These are phyloP conservation scores for Phalaenopsis aphrodite DNA, from an alignment of 106 monocot genomes.

Conservation along the genomic window DNA sequence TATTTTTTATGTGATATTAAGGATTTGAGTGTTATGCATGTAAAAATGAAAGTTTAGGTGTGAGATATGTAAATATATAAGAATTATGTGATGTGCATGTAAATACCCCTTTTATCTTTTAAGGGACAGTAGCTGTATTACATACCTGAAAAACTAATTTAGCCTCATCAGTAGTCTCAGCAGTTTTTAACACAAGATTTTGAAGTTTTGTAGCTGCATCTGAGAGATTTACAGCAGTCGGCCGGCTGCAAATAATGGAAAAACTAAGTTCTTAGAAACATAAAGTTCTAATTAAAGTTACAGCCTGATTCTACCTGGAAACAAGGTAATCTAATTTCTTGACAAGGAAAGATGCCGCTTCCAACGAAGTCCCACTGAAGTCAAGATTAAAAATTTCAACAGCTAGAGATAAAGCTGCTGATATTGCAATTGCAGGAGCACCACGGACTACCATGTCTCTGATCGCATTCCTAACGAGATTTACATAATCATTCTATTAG, in stretches of 20 bases:
- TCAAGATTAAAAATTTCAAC: slow-evolving; percentile 62
- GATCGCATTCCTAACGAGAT: slow-evolving; percentile 70
- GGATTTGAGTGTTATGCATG: too few relatives aligned
- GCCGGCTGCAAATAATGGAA: slow-evolving; percentile 42
- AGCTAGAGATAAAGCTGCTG: slow-evolving; percentile 85
- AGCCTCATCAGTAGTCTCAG: slow-evolving; percentile 43
- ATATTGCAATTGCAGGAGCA: slow-evolving; percentile 96
- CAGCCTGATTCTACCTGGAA: slow-evolving; percentile 47
- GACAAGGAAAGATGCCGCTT: slow-evolving; percentile 64
- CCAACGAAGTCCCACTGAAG: slow-evolving; percentile 55
- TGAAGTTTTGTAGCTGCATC: slow-evolving; percentile 89
- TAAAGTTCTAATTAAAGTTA: slow-evolving; percentile 1
- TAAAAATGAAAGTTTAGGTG: too few relatives aligned
- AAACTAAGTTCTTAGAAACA: background rate
- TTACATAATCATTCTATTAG: background rate
- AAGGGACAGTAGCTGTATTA: background rate
- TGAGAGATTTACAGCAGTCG: slow-evolving; percentile 95
- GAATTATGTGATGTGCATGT: too few relatives aligned
- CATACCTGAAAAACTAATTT: slow-evolving; percentile 70
- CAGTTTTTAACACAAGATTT: slow-evolving; percentile 37
- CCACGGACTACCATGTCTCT: slow-evolving; percentile 95
- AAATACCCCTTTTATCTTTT: background rate
- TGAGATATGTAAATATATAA: too few relatives aligned
- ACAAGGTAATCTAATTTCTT: slow-evolving; percentile 85
- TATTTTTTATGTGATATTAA: too few relatives aligned